A percentile compares a stretch with the other conserved stretches of the same genome.
These are phyloP conservation scores for Huntiella decipiens DNA, from an alignment of 2,329 filamentous ascomycete species.

Conservation along the genomic window DNA sequence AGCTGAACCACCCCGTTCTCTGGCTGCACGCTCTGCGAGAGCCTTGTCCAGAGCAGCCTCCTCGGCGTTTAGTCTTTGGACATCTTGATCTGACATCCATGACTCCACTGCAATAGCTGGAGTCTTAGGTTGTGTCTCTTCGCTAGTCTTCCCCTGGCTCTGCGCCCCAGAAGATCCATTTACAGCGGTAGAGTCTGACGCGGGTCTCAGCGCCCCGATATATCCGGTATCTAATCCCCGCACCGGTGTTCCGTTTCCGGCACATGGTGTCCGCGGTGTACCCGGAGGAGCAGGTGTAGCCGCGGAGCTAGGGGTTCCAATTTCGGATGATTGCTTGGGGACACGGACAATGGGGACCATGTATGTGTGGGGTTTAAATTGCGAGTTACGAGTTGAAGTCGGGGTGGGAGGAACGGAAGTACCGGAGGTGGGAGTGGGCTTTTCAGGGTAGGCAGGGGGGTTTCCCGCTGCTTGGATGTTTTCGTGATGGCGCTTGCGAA, in stretches of 20 bases:
- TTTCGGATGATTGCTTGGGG: too few species aligned
- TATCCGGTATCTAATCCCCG: background rate
- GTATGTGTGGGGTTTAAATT: too few species aligned
- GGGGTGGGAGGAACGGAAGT: too few species aligned
- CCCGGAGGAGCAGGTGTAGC: background rate
- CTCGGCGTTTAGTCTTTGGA: slow-evolving; percentile 36
- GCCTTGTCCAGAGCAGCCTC: slow-evolving; percentile 37
- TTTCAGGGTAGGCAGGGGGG: background rate
- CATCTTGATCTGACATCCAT: slow-evolving; percentile 40
- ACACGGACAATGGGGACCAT: too few species aligned
- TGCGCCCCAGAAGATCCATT: too few species aligned
- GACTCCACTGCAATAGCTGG: slow-evolving; percentile 25
- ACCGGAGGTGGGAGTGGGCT: too few species aligned
- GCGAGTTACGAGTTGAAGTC: too few species aligned
- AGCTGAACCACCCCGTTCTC: too few species aligned
- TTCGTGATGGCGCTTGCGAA: slow-evolving; percentile 18
- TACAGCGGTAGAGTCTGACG: background rate
- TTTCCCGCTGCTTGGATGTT: slow-evolving; percentile 14
- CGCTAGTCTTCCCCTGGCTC: too few species aligned
- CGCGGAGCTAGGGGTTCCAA: background rate
- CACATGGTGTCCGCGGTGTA: background rate
- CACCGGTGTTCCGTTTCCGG: slow-evolving; percentile 7
- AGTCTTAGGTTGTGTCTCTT: too few species aligned
- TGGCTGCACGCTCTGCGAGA: slow-evolving; percentile 21
- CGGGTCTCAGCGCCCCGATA: background rate